Base-by-base conservation (phyloP, 495 filamentous ascomycete genomes). In the Tuber brumale region DNA sequence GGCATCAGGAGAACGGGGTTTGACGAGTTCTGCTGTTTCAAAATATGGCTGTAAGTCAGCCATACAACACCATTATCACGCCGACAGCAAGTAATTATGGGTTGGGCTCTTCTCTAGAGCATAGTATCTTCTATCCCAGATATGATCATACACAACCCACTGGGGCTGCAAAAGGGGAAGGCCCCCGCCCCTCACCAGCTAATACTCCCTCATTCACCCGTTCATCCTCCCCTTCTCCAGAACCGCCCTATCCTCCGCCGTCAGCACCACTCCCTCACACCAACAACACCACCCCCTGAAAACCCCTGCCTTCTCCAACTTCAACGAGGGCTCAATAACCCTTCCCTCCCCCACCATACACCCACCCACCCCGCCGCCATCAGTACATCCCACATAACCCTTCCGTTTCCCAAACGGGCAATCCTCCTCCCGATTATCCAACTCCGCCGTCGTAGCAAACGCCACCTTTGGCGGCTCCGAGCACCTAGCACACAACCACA, bases 231-330 rank as follows among this genome's bases (percentile, higher is more conserved):
- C 21, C 41, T 42, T 16, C 9, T 69, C 71, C 39, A 77, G 16
- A 69, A 21, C 27, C 27, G 27, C 72, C 71, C 76, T 75, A 42
- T 81, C 79, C 23, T 75, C 75, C 10, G n/a, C 57, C 2, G 75
- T 72, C 19, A 78, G 43, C 21, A 81, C 72, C 10, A 81, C 73
- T 7, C 66, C 46, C 72, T 81, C 46, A 69, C 80, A 81, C 80
- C 80, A 81, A 39, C 51, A 70, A 73, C 80, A 81, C 69, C 70
- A 78, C 31, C 75, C 74, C 73, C 80, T 77, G n/a, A 42, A 46
- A 39, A 21, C 18, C 7, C 76, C 70, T 1, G 27, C 4, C 35
- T n/a, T 45, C 70, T 72, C 70, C 70, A n/a, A 7, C 27, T 66
- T 66, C 27, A 66, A 19, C 4, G 57, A 14, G 27, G 35, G n/a